phyloP scores from a whole-genome alignment of 1,284 basidiomycete genomes.

The Rhodofomes roseus region DNA sequence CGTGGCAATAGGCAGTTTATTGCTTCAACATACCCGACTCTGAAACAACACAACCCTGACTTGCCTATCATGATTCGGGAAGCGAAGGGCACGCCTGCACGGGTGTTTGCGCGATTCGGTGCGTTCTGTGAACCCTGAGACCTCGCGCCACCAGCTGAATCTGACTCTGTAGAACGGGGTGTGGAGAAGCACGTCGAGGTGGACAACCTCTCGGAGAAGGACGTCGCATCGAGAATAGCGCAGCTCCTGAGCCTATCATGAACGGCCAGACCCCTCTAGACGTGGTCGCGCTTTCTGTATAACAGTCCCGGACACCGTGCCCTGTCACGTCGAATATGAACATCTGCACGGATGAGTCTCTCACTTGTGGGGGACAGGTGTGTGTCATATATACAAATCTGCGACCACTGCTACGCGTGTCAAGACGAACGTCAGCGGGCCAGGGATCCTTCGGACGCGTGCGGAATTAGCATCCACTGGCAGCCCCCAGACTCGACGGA shows the following conservation, averaged over 20 bases:
- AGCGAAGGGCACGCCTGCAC: slow-evolving; percentile 83
- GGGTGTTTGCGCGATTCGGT: slow-evolving; percentile 92
- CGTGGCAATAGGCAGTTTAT: slow-evolving; percentile 74
- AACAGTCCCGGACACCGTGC: not conserved
- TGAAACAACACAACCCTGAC: slow-evolving; percentile 90
- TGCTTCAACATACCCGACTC: slow-evolving; percentile 69
- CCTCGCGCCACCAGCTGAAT: slow-evolving; percentile 9
- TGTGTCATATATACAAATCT: no score
- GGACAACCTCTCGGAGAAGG: slow-evolving; percentile 69
- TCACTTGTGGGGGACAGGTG: no score
- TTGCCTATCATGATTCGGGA: slow-evolving; percentile 88
- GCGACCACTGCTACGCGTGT: no score
- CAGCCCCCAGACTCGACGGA: no score
- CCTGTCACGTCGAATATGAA: not conserved
- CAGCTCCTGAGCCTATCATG: slow-evolving; percentile 45
- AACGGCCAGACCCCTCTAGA: not conserved
- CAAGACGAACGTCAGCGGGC: no score
- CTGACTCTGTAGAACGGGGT: slow-evolving; percentile 55
- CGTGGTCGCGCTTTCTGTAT: slow-evolving; percentile 1
- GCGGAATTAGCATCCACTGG: no score
- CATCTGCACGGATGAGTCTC: not conserved
- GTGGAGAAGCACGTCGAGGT: slow-evolving; percentile 79
- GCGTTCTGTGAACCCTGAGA: slow-evolving; percentile 33
- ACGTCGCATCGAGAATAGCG: slow-evolving; percentile 66
- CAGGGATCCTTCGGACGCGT: no score